A percentile compares a stretch with the other conserved stretches of the same genome.
phyloP scores from a whole-genome alignment of 306 rosid species.

The Begonia masoniana region DNA sequence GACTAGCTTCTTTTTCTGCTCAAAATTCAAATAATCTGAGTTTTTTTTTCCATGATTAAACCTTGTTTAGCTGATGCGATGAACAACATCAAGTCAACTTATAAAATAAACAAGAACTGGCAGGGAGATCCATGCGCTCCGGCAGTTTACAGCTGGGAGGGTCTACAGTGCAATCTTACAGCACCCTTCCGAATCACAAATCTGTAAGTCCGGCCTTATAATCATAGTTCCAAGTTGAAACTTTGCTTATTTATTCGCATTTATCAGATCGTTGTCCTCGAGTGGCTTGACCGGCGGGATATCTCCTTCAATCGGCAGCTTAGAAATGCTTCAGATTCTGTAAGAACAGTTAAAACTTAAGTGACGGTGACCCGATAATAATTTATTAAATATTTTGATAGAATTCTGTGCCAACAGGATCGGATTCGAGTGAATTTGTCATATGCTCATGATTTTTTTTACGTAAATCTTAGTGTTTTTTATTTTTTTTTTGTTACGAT shows the following conservation, averaged over 20 bases:
- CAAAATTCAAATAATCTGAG: too few species aligned
- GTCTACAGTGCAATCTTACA: conserved; percentile 1
- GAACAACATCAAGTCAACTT: conserved; percentile 2
- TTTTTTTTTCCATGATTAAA: too few species aligned
- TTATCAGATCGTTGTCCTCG: conserved; percentile 24
- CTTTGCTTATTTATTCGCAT: too few species aligned
- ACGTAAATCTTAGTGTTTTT: too few species aligned
- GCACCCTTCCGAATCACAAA: neutral
- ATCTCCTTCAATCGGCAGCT: conserved; percentile 13
- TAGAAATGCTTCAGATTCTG: conserved; percentile 18
- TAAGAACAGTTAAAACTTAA: conserved; percentile 14
- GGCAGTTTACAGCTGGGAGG: conserved; percentile 6
- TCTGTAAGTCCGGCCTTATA: neutral
- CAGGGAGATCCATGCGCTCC: conserved; percentile 10
- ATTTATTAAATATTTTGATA: too few species aligned
- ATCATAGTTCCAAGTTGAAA: too few species aligned
- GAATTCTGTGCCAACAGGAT: too few species aligned
- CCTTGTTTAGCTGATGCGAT: conserved; percentile 5
- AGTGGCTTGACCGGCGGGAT: conserved; percentile 27
- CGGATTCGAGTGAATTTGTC: too few species aligned
- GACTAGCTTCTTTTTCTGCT: too few species aligned
- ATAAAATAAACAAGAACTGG: conserved; percentile 4
- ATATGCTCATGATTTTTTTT: too few species aligned
- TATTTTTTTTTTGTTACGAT: too few species aligned
- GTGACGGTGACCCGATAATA: neutral